Conservation (phyloP, 2,329 filamentous ascomycete species). For the Fusarium paranaense region DNA sequence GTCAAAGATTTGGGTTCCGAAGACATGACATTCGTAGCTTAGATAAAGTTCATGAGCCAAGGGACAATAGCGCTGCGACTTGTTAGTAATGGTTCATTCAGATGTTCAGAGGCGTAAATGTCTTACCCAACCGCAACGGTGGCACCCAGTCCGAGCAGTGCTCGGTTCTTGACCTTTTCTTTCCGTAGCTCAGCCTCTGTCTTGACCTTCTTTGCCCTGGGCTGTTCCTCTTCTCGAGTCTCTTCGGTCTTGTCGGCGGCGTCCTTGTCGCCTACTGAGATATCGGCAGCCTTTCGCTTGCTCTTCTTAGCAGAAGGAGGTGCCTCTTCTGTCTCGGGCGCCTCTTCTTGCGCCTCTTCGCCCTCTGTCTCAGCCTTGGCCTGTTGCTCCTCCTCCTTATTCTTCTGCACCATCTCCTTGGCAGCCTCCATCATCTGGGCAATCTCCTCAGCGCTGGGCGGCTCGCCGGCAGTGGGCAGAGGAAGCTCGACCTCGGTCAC, state of each 20-base stretch:
- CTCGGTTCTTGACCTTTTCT: constrained; percentile 86
- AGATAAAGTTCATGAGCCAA: constrained; percentile 65
- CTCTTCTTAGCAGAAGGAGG: constrained; percentile 60
- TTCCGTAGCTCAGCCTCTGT: constrained; percentile 85
- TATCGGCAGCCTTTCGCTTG: constrained; percentile 82
- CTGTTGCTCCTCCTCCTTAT: constrained; percentile 58
- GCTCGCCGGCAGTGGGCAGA: constrained; percentile 65
- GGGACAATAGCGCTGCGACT: constrained; percentile 58
- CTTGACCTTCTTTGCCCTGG: constrained; percentile 79
- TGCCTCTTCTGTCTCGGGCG: constrained; percentile 51
- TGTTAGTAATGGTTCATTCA: constrained; percentile 25
- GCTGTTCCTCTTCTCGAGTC: constrained; percentile 57
- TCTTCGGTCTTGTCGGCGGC: constrained; percentile 42
- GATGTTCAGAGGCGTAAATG: constrained; percentile 57
- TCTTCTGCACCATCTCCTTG: constrained; percentile 85
- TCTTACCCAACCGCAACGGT: constrained; percentile 86
- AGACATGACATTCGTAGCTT: constrained; percentile 45
- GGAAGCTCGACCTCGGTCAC: constrained; percentile 83
- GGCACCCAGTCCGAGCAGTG: constrained; percentile 86
- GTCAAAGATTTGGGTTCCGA: constrained; percentile 18
- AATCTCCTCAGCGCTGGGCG: constrained; percentile 81
- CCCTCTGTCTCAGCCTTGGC: constrained; percentile 53
- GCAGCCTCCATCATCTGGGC: constrained; percentile 87
- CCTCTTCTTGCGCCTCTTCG: constrained; percentile 56
- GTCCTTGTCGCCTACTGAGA: constrained; percentile 73